Evolutionary conservation across 2,329 filamentous ascomycete species (phyloP).

Genomic region (Piedraia hortae): DNA sequence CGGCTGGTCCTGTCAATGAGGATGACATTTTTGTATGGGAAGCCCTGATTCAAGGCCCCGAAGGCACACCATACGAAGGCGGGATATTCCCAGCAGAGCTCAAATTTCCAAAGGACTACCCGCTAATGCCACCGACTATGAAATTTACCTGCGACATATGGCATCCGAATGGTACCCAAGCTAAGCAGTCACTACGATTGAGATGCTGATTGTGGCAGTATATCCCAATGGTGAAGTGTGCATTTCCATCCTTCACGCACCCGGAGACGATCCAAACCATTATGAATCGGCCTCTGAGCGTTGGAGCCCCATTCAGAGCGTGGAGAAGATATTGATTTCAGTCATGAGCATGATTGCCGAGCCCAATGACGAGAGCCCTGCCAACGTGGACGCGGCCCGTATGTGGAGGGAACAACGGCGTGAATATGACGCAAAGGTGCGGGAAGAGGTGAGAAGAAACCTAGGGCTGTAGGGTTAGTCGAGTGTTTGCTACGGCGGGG

Average conservation of each 20-base stretch:
- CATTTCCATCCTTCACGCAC: constrained; percentile 92
- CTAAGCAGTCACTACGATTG: not conserved
- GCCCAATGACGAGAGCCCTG: constrained; percentile 88
- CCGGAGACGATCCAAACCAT: constrained; percentile 91
- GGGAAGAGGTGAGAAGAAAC: constrained; percentile 52
- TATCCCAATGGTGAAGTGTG: constrained; percentile 81
- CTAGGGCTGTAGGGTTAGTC: constrained; percentile 53
- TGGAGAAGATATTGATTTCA: constrained; percentile 88
- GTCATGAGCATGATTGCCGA: constrained; percentile 98
- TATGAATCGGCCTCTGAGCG: constrained; percentile 90
- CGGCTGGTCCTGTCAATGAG: constrained; percentile 72
- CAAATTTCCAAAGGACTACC: constrained; percentile 87
- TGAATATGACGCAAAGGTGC: constrained; percentile 69
- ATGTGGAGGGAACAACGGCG: constrained; percentile 70
- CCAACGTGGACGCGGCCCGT: constrained; percentile 85
- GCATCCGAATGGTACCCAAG: constrained; percentile 61
- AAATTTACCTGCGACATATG: constrained; percentile 82
- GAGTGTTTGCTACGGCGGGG: too few species aligned
- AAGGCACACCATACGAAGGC: constrained; percentile 86
- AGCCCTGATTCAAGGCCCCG: constrained; percentile 79
- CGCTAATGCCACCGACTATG: constrained; percentile 88
- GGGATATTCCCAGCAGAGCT: constrained; percentile 88
- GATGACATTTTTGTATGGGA: constrained; percentile 95
- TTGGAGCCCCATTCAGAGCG: constrained; percentile 89
- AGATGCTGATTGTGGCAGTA: constrained; percentile 24